Conservation (phyloP, 176 grass and related monocot genomes). For the Aegilops tauschii region DNA sequence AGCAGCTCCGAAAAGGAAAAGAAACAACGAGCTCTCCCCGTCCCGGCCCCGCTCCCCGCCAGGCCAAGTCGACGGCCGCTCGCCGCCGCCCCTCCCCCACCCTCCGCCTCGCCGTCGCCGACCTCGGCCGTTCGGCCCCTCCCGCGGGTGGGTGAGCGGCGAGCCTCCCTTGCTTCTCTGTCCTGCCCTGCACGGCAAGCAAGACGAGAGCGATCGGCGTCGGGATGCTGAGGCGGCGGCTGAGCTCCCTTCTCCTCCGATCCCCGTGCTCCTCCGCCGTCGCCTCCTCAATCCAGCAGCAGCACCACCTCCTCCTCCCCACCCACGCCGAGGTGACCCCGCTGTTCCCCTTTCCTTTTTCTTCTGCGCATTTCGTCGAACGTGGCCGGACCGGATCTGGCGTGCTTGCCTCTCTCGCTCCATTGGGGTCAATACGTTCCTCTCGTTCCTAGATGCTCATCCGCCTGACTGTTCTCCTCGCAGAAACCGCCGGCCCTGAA, state of each 20-base stretch:
- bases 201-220: neutral
- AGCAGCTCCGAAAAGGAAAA: neutral
- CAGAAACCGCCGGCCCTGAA: constrained; percentile 24
- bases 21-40: neutral
- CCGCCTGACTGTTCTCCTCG: neutral
- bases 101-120: neutral
- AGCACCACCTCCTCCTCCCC: neutral
- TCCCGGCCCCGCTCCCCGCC: neutral
- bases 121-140: neutral
- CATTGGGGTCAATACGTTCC: neutral
- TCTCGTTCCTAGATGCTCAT: neutral
- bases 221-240: constrained; percentile 40
- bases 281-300: neutral
- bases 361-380: neutral
- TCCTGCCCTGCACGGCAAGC: neutral
- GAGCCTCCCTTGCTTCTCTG: neutral
- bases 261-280: neutral
- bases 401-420: neutral
- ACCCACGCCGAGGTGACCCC: constrained; percentile 14
- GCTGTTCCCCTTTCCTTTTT: neutral
- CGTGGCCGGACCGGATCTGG: neutral
- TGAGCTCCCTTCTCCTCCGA: constrained; percentile 29
- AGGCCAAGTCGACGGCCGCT: neutral
- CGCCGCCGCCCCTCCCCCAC: neutral
- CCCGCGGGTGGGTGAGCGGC: neutral